phyloP scores from a whole-genome alignment of 176 grass and related monocot genomes.

The Carex parvula region DNA sequence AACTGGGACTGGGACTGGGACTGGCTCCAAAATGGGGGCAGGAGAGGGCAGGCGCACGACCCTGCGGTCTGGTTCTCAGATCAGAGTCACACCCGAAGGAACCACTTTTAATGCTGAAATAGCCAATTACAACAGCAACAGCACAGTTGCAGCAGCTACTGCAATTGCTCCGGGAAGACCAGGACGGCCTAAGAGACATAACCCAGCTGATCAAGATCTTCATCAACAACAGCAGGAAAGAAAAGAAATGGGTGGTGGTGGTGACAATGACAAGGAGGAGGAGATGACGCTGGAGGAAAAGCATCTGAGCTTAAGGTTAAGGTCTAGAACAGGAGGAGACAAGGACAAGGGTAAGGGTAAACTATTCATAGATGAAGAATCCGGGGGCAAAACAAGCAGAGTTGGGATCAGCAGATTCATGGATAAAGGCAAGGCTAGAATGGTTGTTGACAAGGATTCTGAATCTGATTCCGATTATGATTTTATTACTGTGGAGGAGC shows the following conservation, averaged over 20 bases:
- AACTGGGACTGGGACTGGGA: neutral
- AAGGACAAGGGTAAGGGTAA: neutral
- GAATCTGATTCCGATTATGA: neutral
- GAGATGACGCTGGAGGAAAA: neutral
- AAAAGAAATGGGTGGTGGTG: neutral
- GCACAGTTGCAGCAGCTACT: neutral
- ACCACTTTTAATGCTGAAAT: neutral
- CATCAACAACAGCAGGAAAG: neutral
- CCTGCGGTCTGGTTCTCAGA: slow-evolving; percentile 28
- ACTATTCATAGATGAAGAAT: neutral
- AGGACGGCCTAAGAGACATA: neutral
- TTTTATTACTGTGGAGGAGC: neutral
- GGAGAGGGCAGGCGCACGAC: slow-evolving; percentile 21
- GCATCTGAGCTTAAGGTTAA: neutral
- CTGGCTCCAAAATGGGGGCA: neutral
- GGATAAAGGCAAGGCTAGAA: slow-evolving; percentile 54
- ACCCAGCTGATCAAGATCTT: neutral
- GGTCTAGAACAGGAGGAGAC: neutral
- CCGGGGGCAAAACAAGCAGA: neutral
- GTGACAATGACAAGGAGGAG: neutral
- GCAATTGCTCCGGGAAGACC: neutral
- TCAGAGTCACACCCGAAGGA: neutral
- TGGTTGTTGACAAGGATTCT: slow-evolving; percentile 38
- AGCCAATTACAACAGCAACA: neutral
- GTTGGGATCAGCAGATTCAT: slow-evolving; percentile 16